phyloP scores from a whole-genome alignment of 192 early-diverging fungal genomes.

The Jimgerdemannia lactiflua region DNA sequence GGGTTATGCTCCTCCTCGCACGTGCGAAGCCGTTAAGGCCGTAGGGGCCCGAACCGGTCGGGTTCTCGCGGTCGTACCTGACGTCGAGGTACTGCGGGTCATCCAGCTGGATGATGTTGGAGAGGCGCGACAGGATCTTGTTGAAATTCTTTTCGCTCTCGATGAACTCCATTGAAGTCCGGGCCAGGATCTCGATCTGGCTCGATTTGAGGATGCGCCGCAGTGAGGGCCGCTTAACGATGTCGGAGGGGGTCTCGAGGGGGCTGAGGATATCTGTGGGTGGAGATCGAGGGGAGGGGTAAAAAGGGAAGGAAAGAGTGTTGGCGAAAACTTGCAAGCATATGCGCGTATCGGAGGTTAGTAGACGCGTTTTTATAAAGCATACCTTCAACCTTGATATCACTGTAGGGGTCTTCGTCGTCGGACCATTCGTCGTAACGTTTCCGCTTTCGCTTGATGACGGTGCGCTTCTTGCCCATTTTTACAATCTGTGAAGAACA shows the following conservation, averaged over 20 bases:
- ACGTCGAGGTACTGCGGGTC: constrained; percentile 60
- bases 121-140: constrained; percentile 52
- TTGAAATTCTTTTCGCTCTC: constrained; percentile 61
- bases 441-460: constrained; percentile 27
- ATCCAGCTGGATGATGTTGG: constrained; percentile 53
- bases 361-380: background rate
- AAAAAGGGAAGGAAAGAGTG: too few relatives aligned
- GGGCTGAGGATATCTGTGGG: constrained; percentile 47
- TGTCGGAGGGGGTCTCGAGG: constrained; percentile 51
- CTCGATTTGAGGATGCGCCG: constrained; percentile 48
- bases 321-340: too few relatives aligned
- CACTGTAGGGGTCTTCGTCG: constrained; percentile 59
- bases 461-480: constrained; percentile 32
- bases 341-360: too few relatives aligned
- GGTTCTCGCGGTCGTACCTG: constrained; percentile 35
- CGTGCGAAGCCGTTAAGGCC: background rate
- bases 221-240: constrained; percentile 43
- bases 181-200: constrained; percentile 51
- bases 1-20: background rate
- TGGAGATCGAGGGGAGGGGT: background rate
- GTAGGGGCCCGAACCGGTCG: background rate
- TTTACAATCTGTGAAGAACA: constrained; percentile 28
- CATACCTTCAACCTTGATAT: constrained; percentile 57
- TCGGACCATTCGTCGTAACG: constrained; percentile 36
- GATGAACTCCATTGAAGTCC: constrained; percentile 58